Base-by-base conservation (phyloP, 495 filamentous ascomycete genomes). In the Tuber aestivum region DNA sequence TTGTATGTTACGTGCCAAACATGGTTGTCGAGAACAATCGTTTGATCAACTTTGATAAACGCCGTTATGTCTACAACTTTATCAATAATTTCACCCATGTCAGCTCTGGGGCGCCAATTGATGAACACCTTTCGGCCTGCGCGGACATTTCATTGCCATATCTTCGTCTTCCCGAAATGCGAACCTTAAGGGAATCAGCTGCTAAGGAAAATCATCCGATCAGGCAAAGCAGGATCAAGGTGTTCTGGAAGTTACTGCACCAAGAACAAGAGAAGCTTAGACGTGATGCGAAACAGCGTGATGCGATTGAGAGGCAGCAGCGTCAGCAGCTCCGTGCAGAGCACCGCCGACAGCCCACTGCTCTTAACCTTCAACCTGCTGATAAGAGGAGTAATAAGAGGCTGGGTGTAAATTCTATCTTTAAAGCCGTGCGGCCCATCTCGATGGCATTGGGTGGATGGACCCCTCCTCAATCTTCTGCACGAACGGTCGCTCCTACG, bases 1-100 rank as follows among this genome's bases (percentile, higher is more conserved):
- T 84, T 56, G 79, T 84, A 71, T 84, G 83, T 56, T 83, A 82
- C 48, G 83, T 84, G 38, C 83, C 83, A 9, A 84, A 84, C 69
- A 84, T 84, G 83, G 80, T 83, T 21, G 83, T 84, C 37, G 83
- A 84, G 35, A 84, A 83, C 42, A 82, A 84, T 44, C 82, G 83
- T 61, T 77, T 84, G 40, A 84, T 84, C 37, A 84, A 84, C 42
- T 84, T 84, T 70, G 83, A 84, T 70, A 84, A 84, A 73, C 76
- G 83, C 23, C 82, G 83, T 41, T 84, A 82, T 61, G 83, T 83
- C 42, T 84, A 84, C 73, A 84, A 84, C 70, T 82, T 84, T 41
- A 80, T 84, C 70, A 81, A 83, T 73, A 84, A 84, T 56, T 83
- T 84, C 40, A 83, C 83, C n/a, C 78, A 82, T 35, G 69, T 79